Percentiles rank a stretch among this genome's conserved stretches.
Evolutionary conservation across 1,284 basidiomycete genomes (phyloP).

Genomic region (Sphagnurus paluster): DNA sequence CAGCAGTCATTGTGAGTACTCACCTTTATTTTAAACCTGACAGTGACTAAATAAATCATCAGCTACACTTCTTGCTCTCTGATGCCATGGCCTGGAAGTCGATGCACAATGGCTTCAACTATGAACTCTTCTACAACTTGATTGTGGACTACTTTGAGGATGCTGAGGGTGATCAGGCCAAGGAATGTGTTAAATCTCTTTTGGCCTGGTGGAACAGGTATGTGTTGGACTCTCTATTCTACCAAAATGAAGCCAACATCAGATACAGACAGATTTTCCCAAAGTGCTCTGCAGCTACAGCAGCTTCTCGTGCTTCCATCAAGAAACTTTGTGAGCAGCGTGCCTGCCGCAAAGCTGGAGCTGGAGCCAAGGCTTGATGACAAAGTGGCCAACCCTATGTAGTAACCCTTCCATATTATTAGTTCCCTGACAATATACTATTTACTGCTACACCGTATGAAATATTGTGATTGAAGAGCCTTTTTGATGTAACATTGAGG

Average conservation of each 20-base stretch:
- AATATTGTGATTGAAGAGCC: too few species aligned
- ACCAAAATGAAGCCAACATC: background rate
- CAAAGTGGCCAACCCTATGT: too few species aligned
- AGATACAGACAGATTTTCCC: background rate
- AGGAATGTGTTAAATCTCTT: conserved; percentile 4
- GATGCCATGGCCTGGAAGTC: conserved; percentile 15
- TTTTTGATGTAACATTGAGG: too few species aligned
- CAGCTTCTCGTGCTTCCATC: background rate
- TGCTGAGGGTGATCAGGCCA: conserved; percentile 3
- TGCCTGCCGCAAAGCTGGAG: background rate
- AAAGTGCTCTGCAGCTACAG: background rate
- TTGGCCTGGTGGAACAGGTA: conserved; percentile 24
- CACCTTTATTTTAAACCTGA: background rate
- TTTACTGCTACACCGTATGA: too few species aligned
- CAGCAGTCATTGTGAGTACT: conserved; percentile 3
- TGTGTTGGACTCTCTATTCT: conserved; percentile 2
- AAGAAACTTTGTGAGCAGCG: background rate
- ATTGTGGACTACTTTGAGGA: conserved; percentile 25
- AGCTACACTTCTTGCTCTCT: conserved; percentile 17
- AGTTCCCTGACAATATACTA: too few species aligned
- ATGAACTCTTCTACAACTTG: conserved; percentile 20
- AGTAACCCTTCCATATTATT: too few species aligned
- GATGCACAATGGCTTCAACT: conserved; percentile 17
- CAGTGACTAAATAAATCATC: background rate
- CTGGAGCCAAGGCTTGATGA: background rate